phyloP scores from a whole-genome alignment of 768 basidiomycete species.

The Xanthoconium purpureum region DNA sequence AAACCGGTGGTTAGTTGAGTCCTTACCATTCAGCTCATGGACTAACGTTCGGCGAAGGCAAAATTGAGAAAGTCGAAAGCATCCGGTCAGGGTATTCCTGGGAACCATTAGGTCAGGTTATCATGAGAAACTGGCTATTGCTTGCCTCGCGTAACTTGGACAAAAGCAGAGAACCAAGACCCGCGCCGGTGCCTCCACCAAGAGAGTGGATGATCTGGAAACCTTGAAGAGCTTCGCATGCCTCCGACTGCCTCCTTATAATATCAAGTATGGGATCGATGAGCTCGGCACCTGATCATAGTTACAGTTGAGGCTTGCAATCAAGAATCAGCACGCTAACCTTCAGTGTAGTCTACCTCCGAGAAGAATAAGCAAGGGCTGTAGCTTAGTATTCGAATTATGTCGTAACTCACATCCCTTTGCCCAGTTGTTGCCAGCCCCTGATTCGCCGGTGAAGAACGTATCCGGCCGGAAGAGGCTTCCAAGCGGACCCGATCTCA shows the following conservation, averaged over 20 bases:
- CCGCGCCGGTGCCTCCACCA: conserved; percentile 89
- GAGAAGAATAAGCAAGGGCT: conserved; percentile 18
- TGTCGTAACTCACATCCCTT: conserved; percentile 72
- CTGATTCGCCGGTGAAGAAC: conserved; percentile 58
- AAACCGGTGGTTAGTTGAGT: conserved; percentile 9
- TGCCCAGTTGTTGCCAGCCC: conserved; percentile 93
- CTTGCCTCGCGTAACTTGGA: conserved; percentile 77
- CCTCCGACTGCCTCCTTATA: conserved; percentile 76
- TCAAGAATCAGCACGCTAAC: conserved; percentile 33
- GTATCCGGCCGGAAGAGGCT: conserved; percentile 85
- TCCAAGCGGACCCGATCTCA: conserved; percentile 69
- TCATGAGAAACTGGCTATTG: conserved; percentile 1
- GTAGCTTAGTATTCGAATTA: conserved; percentile 1
- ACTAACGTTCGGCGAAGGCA: conserved; percentile 56
- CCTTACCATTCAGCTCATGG: not conserved
- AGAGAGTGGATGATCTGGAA: conserved; percentile 89
- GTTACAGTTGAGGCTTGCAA: not conserved
- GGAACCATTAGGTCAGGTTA: conserved; percentile 11
- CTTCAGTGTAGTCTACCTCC: conserved; percentile 79
- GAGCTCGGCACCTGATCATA: conserved; percentile 74
- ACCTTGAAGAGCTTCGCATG: conserved; percentile 84
- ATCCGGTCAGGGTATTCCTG: conserved; percentile 57
- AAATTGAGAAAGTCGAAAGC: conserved; percentile 50
- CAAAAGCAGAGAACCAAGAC: conserved; percentile 76
- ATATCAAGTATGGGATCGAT: conserved; percentile 82